Base-by-base conservation (phyloP, 192 early-diverging fungal genomes). In the Dissophora ornata region DNA sequence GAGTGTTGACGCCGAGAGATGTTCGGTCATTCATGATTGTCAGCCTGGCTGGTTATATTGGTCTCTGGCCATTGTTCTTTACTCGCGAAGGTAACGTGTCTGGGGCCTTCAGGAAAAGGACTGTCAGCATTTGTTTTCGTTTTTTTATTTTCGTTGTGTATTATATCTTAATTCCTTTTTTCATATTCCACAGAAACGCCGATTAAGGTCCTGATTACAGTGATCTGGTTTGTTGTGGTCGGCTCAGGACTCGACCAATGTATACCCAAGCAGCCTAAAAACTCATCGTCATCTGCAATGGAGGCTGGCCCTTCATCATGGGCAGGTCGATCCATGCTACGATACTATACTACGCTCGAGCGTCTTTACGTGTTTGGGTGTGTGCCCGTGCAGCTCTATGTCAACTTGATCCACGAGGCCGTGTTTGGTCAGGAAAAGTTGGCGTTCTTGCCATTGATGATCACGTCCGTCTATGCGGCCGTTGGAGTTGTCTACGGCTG, bases 381-480 rank as follows among this genome's bases (percentile, higher is more conserved):
- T 56, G 40, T 86, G 3, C 59, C 68, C 15, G 57, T 92, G 8
- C 85, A 85, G 24, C 25, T 89, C 4, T 91, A 90, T 49, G 79
- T 73, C 18, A 82, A 82, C 24, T 32, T 90, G n/a, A 34, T 83
- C 10, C 90, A 91, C 46, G 77, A 84, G 25, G 15, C 85, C 11
- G 25, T 89, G 9, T 84, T 88, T 79, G 67, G 82, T 7, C 55
- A 62, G 70, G 83, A 82, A 1, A 78, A 73, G 29, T 55, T 93
- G 38, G 86, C 86, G 62, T 96, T 97, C 58, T 62, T 97, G 63
- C 93, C 94, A 18, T 81, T 97, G 62, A 89, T 95, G 85, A 61
- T 91, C 45, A 89, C 90, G 0, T 93, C 91, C 2, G 84, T 93
- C 11, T 95, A 96, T 69, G 87, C 86, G 19, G 85, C 90, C 11